Base-by-base conservation (phyloP, 2,329 filamentous ascomycete genomes). In the Penicillium brevicompactum region DNA sequence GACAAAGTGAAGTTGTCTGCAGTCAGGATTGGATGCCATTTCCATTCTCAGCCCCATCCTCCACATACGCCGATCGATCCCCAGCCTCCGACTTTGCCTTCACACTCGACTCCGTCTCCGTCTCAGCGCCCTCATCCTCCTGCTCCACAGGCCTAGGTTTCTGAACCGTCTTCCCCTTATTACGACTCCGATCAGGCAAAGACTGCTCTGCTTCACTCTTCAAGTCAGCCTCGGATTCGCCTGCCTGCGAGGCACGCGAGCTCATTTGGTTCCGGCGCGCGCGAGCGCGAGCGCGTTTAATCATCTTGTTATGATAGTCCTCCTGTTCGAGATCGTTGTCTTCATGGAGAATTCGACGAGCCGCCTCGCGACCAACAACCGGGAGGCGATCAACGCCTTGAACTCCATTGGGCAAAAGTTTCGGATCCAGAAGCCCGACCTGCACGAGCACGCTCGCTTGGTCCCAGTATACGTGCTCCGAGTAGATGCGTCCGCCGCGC, bases 401-500 rank as follows among this genome's bases (percentile, higher is more conserved):
- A 6, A 81, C 71, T 2, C 79, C 69, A 38, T 77, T 69, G 0
- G 82, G 80, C 18, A 85, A 75, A 10, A 80, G 63, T 54, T 83
- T 82, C n/a, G 82, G 78, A 70, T 85, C 82, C 47, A 86, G 55
- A 55, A 86, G 62, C 0, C 84, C 84, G 0, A 84, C 73, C 64
- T 86, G 84, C 43, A 85, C 80, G 13, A 87, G 67, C 7, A 86
- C 83, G 46, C 76, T 81, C 9, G 84, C 84, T 62, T 87, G 84
- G 61, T 86, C 84, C 84, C 84, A 87, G 64, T 86, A 86, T 3
- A 85, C 70, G 49, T 84, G 78, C 66, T 87, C 84, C 16, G 78
- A 80, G 68, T 79, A 82, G 11, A 86, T 67, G 59, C 79, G 81
- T 0, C 79, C 81, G 0, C 75, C 82, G 13, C 81, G 71, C 50